Base-by-base conservation (phyloP, 345 rosid species). In the Citrus glauca region DNA sequence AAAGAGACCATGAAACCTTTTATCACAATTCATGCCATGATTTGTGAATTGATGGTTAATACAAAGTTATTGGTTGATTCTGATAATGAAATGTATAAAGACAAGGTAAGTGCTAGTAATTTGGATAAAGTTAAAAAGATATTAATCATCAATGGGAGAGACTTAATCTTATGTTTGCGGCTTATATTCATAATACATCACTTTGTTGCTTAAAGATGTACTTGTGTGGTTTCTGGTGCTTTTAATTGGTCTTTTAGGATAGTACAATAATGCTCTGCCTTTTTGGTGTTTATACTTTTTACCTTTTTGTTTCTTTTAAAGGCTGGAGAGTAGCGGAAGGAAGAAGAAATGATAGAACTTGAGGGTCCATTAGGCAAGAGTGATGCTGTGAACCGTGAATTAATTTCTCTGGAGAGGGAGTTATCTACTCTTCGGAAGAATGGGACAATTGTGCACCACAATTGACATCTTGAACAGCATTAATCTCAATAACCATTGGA, bases 291-390 rank as follows among this genome's bases (percentile, higher is more conserved):
- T 30, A 30, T 30, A 30, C 32, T 22, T 27, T 67, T 45, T 10
- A 25, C 42, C 11, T 67, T 69, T 78, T 35, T 27, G 5, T 80
- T 81, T 27, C 28, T 56, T 55, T 9, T 80, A 79, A 83, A 94
- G 95, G 32, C 32, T 30, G 32, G 32, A 30, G 32, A 30, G 98
- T 94, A 94, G 82, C 87, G 99, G 77, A 96, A 94, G 86, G 99
- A 94, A 64, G 98, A 94, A 86, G 99, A 96, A 86, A 91, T 77
- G 81, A 91, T 96, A 81, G 98, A 94, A 85, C 94, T 91, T 72
- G 97, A 94, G 78, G 98, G 97, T 5, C 91, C 94, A 65, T 83
- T 94, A 76, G 95, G 97, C 71, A 94, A 89, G 79, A 92, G 93
- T 70, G 93, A 90, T 76, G 88, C 89, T 73, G 86, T 86, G 79